These are phyloP conservation scores for Colletotrichum chrysophilum DNA, from an alignment of 2,329 filamentous ascomycete species.

Conservation along the genomic window DNA sequence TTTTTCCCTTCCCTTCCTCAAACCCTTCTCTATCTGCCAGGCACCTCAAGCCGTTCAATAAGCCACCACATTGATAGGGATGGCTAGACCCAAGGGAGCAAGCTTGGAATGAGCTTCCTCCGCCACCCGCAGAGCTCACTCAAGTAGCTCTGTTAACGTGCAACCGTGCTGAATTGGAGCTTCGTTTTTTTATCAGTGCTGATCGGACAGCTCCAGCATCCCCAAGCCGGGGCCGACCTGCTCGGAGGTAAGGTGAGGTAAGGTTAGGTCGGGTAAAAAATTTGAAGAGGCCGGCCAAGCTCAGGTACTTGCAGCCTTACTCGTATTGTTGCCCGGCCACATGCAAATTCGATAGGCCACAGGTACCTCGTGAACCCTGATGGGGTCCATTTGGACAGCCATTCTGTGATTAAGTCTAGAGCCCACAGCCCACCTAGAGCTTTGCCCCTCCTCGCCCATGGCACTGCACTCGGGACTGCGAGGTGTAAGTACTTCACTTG, in stretches of 20 bases:
- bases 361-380: conserved; percentile 3
- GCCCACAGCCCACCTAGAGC: neutral
- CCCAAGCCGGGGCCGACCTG: neutral
- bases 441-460: neutral
- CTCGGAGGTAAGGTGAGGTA: conserved; percentile 12
- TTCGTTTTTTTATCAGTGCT: neutral
- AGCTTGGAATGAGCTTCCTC: conserved; percentile 9
- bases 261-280: neutral
- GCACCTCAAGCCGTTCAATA: neutral
- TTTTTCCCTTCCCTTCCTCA: neutral
- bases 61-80: conserved; percentile 5
- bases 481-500: neutral
- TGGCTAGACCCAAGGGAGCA: conserved; percentile 12
- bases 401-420: neutral
- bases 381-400: neutral
- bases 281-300: neutral
- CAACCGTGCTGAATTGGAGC: neutral
- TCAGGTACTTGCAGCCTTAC: neutral
- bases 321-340: neutral
- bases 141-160: neutral
- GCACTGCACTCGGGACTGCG: neutral
- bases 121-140: neutral
- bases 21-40: neutral
- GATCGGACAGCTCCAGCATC: neutral
- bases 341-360: neutral